Evolutionary conservation across 1,284 basidiomycete species (phyloP), one percentile per base, ranked within the genome.

Genomic region (Ustilago xerochloae): DNA sequence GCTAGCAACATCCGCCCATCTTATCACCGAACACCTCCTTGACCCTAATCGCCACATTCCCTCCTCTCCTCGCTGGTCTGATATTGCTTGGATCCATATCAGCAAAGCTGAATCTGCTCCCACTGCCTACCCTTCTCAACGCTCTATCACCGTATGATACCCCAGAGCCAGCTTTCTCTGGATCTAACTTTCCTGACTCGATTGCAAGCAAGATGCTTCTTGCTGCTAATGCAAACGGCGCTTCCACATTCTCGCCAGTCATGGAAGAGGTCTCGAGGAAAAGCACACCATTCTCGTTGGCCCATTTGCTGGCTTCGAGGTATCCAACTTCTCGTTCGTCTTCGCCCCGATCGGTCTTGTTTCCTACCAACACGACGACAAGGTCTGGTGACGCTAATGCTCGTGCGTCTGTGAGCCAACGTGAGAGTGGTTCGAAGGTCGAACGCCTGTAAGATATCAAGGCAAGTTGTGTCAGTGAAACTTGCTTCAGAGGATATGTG

Each of bases 271-370:
- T 90, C 85, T 99, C 96, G 39, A 97, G 88, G 84, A 97, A 97
- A 3, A 81, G 63, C 0, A 70, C 63, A n/a, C 76, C 91, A 83
- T 98, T 93, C 84, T 95, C 93, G 57, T 93, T 91, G 24, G 96
- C 96, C 93, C 94, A 99, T 81, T 89, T 88, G 81, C 92, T 93
- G 8, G 93, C 96, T 86, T 99, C 96, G 18, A 91, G 88, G 89
- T 92, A 96, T 77, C 95, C 93, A 22, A 99, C 94, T 84, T 98
- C 92, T 53, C 96, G 72, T 30, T 97, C 93, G 57, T 97, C 94
- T 76, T 97, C 69, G 15, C 68, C 95, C 70, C 90, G 88, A 83
- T 99, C 96, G 13, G 92, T 89, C 87, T 99, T 98, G 86, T 96
- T 98, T 30, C 96, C 96, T 6, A 98, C 94, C 4, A 99, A 86